phyloP scores from a whole-genome alignment of 306 rosid species.

The Sophora flavescens region DNA sequence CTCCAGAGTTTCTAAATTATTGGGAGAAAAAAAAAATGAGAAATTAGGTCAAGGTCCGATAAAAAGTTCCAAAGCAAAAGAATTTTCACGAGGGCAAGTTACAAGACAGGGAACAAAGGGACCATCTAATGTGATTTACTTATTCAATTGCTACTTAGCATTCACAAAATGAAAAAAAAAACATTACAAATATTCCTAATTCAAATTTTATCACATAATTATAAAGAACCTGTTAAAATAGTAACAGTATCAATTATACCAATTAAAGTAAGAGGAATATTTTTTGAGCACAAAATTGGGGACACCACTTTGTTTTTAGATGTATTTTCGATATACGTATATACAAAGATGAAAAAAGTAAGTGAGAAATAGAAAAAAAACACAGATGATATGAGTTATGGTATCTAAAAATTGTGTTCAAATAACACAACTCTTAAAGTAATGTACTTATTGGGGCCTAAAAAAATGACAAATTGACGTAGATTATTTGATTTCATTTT shows the following conservation, averaged over 20 bases:
- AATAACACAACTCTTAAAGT: no score
- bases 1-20: slow-evolving; percentile 72
- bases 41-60: slow-evolving; percentile 20
- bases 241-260: not conserved
- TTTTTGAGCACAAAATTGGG: no score
- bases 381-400: no score
- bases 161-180: slow-evolving; percentile 35
- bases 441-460: not conserved
- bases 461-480: not conserved
- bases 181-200: not conserved
- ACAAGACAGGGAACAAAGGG: not conserved
- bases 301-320: no score
- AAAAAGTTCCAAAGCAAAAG: slow-evolving; percentile 18
- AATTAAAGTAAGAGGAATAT: no score
- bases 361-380: no score
- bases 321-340: no score
- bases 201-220: slow-evolving; percentile 19
- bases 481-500: not conserved
- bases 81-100: slow-evolving; percentile 20
- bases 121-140: not conserved
- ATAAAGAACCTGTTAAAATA: slow-evolving; percentile 4
- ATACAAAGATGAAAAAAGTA: no score
- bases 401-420: no score
- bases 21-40: slow-evolving; percentile 5
- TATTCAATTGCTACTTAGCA: slow-evolving; percentile 24